Evolutionary conservation across 192 early-diverging fungal species (phyloP).

Genomic region (Coemansia sp.): DNA sequence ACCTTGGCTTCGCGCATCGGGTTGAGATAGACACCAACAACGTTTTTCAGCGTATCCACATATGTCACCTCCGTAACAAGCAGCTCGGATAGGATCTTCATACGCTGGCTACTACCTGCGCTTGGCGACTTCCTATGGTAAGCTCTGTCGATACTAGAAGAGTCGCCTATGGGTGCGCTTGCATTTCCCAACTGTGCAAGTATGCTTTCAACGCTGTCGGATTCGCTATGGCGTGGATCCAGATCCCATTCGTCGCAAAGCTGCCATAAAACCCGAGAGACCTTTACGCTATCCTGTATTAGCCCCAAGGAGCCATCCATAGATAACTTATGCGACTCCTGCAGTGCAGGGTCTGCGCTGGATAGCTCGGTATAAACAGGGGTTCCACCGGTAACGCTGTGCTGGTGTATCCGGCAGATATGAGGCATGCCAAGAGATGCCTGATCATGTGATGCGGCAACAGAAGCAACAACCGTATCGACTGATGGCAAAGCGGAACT

Average conservation of each 20-base stretch:
- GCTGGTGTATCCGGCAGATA: slow-evolving; percentile 2
- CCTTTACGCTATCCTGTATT: slow-evolving; percentile 31
- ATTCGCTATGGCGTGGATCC: slow-evolving; percentile 33
- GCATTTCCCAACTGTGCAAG: slow-evolving; percentile 26
- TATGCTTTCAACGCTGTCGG: slow-evolving; percentile 21
- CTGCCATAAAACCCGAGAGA: slow-evolving; percentile 40
- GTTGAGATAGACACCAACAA: slow-evolving; percentile 68
- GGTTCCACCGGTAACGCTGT: slow-evolving; percentile 2
- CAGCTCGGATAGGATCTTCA: slow-evolving; percentile 76
- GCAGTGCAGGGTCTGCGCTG: slow-evolving; percentile 29
- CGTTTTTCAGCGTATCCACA: slow-evolving; percentile 74
- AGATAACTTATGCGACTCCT: slow-evolving; percentile 26
- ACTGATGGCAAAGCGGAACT: slow-evolving; percentile 13
- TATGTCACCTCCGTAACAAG: slow-evolving; percentile 86
- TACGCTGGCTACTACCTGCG: slow-evolving; percentile 53
- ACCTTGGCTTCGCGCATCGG: slow-evolving; percentile 56
- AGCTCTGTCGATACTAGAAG: slow-evolving; percentile 23
- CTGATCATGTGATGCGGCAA: slow-evolving; percentile 4
- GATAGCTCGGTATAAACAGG: slow-evolving; percentile 5
- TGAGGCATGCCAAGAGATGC: background rate
- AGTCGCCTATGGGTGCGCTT: slow-evolving; percentile 20
- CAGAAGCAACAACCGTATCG: background rate
- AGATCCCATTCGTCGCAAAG: slow-evolving; percentile 57
- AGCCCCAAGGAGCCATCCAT: slow-evolving; percentile 18
- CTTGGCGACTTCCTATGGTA: slow-evolving; percentile 28